Conservation (phyloP, 2,329 filamentous ascomycete genomes). For the Fusarium sp. region DNA sequence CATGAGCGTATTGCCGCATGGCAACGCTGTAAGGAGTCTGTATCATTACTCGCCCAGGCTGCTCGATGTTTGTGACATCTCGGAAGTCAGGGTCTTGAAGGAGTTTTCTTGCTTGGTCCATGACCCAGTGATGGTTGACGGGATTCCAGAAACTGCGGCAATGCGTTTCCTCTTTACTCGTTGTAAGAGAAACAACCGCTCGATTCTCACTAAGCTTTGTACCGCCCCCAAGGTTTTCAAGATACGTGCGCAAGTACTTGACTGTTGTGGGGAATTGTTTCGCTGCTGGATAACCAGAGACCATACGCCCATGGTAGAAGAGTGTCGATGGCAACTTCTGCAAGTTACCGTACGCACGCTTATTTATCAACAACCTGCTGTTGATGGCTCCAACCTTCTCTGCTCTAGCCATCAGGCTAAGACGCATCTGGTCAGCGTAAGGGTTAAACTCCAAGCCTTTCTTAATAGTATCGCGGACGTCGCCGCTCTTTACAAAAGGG, state of each 20-base stretch:
- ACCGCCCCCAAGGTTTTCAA: slow-evolving; percentile 43
- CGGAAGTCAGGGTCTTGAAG: slow-evolving; percentile 49
- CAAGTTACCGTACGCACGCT: slow-evolving; percentile 53
- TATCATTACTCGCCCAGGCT: slow-evolving; percentile 56
- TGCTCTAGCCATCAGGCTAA: slow-evolving; percentile 56
- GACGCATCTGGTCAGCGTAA: slow-evolving; percentile 47
- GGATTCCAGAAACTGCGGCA: slow-evolving; percentile 56
- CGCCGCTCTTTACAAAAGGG: slow-evolving; percentile 53
- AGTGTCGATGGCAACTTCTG: slow-evolving; percentile 56
- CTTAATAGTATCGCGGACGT: slow-evolving; percentile 21
- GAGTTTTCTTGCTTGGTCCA: slow-evolving; percentile 48
- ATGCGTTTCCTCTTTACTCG: slow-evolving; percentile 43
- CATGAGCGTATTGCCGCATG: slow-evolving; percentile 49
- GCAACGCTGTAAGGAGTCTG: slow-evolving; percentile 58
- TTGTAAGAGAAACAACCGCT: slow-evolving; percentile 49
- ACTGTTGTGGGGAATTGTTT: slow-evolving; percentile 46
- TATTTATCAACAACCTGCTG: slow-evolving; percentile 52
- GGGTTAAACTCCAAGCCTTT: slow-evolving; percentile 48
- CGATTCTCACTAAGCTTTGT: slow-evolving; percentile 50
- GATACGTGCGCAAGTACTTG: slow-evolving; percentile 45
- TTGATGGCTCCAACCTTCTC: slow-evolving; percentile 48
- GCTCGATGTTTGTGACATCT: slow-evolving; percentile 38
- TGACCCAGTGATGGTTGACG: slow-evolving; percentile 52
- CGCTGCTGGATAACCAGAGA: slow-evolving; percentile 43
- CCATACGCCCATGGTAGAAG: slow-evolving; percentile 56